These are phyloP conservation scores for Yamadazyma ubonensis DNA, from an alignment of 805 yeast genomes.

Conservation along the genomic window DNA sequence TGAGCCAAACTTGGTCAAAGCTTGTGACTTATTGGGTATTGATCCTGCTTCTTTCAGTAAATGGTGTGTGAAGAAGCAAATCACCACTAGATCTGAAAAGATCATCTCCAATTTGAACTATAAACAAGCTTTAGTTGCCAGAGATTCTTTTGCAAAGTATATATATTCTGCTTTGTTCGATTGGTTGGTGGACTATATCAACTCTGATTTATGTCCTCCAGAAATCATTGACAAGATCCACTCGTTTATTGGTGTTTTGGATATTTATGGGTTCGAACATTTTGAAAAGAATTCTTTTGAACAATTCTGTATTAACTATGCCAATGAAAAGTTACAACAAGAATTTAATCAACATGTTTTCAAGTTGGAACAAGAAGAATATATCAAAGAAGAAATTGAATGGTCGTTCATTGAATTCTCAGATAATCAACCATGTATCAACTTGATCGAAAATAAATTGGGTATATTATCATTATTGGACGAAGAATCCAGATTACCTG, in stretches of 20 bases:
- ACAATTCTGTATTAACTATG: constrained; percentile 95
- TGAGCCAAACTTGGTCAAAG: constrained; percentile 80
- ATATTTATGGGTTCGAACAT: constrained; percentile 97
- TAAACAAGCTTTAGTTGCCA: constrained; percentile 83
- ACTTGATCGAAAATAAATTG: constrained; percentile 81
- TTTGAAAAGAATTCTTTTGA: constrained; percentile 92
- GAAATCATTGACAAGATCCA: constrained; percentile 57
- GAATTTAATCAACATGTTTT: constrained; percentile 97
- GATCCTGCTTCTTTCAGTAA: constrained; percentile 73
- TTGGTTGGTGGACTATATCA: constrained; percentile 88
- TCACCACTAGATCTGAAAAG: constrained; percentile 88
- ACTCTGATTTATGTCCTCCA: constrained; percentile 76
- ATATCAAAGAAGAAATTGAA: constrained; percentile 85
- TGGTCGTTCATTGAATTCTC: constrained; percentile 96
- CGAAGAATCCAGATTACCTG: constrained; percentile 92
- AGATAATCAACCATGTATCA: constrained; percentile 96
- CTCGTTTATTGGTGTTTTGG: constrained; percentile 91
- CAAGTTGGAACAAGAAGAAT: constrained; percentile 95
- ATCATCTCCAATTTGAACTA: constrained; percentile 79
- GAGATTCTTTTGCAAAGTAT: constrained; percentile 96
- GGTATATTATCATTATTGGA: constrained; percentile 88
- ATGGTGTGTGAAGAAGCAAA: constrained; percentile 92
- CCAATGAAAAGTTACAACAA: constrained; percentile 95
- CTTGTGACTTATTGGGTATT: constrained; percentile 80
- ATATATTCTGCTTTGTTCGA: constrained; percentile 90